Evolutionary conservation across 164 flowering plant genomes (phyloP).

Genomic region (Aristolochia californica): DNA sequence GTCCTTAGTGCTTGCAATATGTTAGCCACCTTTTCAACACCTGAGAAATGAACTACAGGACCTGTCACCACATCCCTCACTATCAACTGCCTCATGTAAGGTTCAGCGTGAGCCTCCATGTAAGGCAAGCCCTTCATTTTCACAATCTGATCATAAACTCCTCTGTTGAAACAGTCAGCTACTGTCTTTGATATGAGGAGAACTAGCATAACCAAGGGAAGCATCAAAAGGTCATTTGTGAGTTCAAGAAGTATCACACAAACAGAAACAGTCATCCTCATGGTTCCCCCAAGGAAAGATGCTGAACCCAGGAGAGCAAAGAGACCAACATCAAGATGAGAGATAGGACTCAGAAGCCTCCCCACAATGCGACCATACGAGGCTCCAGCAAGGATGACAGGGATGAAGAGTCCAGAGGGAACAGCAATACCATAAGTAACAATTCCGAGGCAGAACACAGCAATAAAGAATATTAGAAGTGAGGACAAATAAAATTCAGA

Average conservation of each 20-base stretch:
- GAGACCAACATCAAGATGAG: constrained; percentile 61
- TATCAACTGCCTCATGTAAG: constrained; percentile 79
- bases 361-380: constrained; percentile 85
- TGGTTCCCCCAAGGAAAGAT: constrained; percentile 90
- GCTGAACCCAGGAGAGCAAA: constrained; percentile 92
- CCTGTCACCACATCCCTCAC: constrained; percentile 82
- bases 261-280: constrained; percentile 95
- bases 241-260: constrained; percentile 92
- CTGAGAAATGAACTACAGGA: constrained; percentile 56
- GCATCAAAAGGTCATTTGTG: constrained; percentile 76
- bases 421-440: constrained; percentile 85
- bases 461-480: constrained; percentile 48
- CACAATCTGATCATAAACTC: constrained; percentile 87
- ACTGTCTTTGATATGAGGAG: constrained; percentile 92
- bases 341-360: constrained; percentile 30
- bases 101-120: constrained; percentile 87
- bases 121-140: constrained; percentile 83
- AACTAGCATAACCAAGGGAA: constrained; percentile 81
- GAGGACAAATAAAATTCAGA: constrained; percentile 44
- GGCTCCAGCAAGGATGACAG: constrained; percentile 90
- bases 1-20: constrained; percentile 37
- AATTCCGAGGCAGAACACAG: constrained; percentile 60
- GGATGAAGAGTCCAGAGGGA: constrained; percentile 94
- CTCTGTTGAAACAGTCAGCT: constrained; percentile 77
- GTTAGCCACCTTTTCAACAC: constrained; percentile 74